phyloP scores from a whole-genome alignment of 2,329 filamentous ascomycete genomes.

The Lecanosticta acicola region DNA sequence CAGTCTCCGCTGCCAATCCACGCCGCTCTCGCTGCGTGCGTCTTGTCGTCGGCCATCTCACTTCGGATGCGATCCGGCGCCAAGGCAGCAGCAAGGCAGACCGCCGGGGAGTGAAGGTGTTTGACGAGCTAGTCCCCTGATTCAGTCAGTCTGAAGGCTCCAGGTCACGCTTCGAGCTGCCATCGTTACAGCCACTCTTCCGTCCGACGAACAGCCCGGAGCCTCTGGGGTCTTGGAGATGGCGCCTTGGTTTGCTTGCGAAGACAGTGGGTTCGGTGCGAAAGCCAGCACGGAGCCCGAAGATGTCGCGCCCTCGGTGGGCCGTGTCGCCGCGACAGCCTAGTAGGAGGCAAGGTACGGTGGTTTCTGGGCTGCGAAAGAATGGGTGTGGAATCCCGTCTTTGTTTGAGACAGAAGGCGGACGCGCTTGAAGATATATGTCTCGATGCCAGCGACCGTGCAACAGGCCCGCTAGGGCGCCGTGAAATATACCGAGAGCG shows the following conservation, averaged over 20 bases:
- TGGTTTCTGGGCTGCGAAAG: too few relatives aligned
- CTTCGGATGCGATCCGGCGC: neutral
- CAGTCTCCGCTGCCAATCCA: neutral
- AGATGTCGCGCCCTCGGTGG: conserved; percentile 5
- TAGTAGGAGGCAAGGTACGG: too few relatives aligned
- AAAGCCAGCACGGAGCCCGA: conserved; percentile 8
- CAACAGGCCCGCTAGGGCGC: neutral
- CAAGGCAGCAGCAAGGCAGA: neutral
- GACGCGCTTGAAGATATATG: neutral
- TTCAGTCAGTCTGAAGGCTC: too few relatives aligned
- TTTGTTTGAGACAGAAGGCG: too few relatives aligned
- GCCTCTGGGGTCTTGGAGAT: neutral
- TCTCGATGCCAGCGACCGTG: neutral
- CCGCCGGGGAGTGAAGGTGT: conserved; percentile 10
- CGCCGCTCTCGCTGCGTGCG: neutral
- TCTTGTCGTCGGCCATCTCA: neutral
- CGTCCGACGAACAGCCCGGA: too few relatives aligned
- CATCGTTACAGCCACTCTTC: too few relatives aligned
- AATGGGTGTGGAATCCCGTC: too few relatives aligned
- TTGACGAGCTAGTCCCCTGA: too few relatives aligned
- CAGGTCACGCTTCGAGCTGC: too few relatives aligned
- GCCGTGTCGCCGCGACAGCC: too few relatives aligned
- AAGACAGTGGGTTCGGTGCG: conserved; percentile 12
- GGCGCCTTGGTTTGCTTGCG: neutral
- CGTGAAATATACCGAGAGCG: neutral